These are phyloP conservation scores for Lactarius indigo DNA, from an alignment of 768 basidiomycete species.

Conservation along the genomic window DNA sequence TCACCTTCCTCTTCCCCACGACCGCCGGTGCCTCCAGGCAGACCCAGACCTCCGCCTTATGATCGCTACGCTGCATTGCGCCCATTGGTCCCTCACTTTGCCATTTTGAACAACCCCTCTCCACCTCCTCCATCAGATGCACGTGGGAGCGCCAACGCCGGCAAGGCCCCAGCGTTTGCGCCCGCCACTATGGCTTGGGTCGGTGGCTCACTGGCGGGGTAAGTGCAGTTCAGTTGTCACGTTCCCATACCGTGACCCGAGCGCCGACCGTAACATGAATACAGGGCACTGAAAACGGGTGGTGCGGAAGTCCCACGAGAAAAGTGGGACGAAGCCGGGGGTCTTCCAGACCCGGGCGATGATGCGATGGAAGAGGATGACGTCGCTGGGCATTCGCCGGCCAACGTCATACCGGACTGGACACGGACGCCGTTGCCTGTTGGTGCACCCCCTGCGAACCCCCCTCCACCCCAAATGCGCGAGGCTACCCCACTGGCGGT, in stretches of 20 bases:
- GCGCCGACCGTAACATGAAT: constrained; percentile 4
- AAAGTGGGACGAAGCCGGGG: constrained; percentile 75
- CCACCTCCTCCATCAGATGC: constrained; percentile 48
- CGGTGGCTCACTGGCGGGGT: constrained; percentile 92
- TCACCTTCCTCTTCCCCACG: constrained; percentile 34
- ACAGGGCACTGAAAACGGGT: constrained; percentile 80
- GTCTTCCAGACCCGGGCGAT: constrained; percentile 34
- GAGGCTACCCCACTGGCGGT: constrained; percentile 29
- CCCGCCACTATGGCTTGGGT: constrained; percentile 86
- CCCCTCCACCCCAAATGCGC: constrained; percentile 17
- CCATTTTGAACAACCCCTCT: constrained; percentile 81
- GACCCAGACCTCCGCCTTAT: constrained; percentile 47
- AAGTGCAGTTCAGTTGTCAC: constrained; percentile 31
- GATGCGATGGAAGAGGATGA: constrained; percentile 35
- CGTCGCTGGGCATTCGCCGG: constrained; percentile 23
- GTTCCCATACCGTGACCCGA: background rate
- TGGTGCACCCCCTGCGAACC: constrained; percentile 60
- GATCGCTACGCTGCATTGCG: constrained; percentile 76
- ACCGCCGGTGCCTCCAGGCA: constrained; percentile 37
- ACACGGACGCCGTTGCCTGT: constrained; percentile 58
- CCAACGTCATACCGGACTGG: constrained; percentile 74
- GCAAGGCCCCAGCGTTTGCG: constrained; percentile 84
- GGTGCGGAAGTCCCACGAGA: constrained; percentile 80
- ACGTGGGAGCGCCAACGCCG: constrained; percentile 59
- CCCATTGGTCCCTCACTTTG: constrained; percentile 65